Conservation (phyloP, 495 filamentous ascomycete species). For the Glarea lozoyensis region DNA sequence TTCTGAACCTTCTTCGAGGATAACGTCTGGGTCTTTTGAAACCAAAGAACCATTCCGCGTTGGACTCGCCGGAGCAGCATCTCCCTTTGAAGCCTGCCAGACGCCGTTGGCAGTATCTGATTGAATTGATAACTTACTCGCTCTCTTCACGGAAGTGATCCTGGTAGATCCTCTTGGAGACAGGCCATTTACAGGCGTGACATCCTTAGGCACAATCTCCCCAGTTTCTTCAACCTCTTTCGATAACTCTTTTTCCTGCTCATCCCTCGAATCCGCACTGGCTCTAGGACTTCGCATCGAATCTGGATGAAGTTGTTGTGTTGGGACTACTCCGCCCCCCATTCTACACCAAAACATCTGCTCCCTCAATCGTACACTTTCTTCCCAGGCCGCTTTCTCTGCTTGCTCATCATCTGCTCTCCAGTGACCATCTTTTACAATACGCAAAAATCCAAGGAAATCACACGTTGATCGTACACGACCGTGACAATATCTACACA, state of each 20-base stretch:
- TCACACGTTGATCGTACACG: slow-evolving; percentile 85
- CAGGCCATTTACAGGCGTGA: slow-evolving; percentile 9
- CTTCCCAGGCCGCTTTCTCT: slow-evolving; percentile 79
- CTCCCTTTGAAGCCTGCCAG: slow-evolving; percentile 7
- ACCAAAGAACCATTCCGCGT: not conserved
- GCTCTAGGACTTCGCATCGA: slow-evolving; percentile 7
- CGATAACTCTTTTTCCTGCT: slow-evolving; percentile 16
- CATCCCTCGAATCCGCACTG: slow-evolving; percentile 15
- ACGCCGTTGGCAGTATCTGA: slow-evolving; percentile 7
- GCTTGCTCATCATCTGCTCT: slow-evolving; percentile 45
- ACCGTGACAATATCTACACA: slow-evolving; percentile 79
- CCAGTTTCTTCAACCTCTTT: slow-evolving; percentile 19
- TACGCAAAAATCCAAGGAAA: slow-evolving; percentile 80
- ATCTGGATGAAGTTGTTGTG: slow-evolving; percentile 10
- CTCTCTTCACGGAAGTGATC: not conserved
- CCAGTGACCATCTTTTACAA: slow-evolving; percentile 85
- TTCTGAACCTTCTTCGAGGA: not conserved
- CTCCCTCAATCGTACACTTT: slow-evolving; percentile 79
- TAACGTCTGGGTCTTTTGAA: not conserved
- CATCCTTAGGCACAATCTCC: slow-evolving; percentile 17
- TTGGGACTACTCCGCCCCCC: slow-evolving; percentile 35
- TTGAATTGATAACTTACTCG: not conserved
- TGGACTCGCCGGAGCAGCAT: slow-evolving; percentile 4
- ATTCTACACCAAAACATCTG: slow-evolving; percentile 94
- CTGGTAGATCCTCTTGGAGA: not conserved